phyloP scores from a whole-genome alignment of 2,329 filamentous ascomycete species.

The Magnaporthiopsis rhizophila region DNA sequence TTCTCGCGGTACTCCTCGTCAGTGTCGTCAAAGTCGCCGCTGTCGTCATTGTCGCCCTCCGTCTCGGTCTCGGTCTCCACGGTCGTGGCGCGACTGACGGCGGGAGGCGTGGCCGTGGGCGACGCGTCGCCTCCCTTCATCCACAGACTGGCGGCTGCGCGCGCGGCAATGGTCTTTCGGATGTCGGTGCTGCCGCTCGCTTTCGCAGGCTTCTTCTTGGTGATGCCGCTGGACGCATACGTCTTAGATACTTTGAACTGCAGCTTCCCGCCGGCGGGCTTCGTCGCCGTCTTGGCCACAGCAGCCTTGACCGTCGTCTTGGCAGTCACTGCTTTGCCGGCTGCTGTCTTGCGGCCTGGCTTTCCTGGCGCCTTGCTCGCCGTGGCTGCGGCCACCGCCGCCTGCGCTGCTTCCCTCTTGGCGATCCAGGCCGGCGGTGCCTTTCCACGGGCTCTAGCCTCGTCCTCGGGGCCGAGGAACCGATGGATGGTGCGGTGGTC shows the following conservation, averaged over 20 bases:
- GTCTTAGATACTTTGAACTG: slow-evolving; percentile 1
- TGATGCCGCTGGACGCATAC: neutral
- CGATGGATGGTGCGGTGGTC: slow-evolving; percentile 86
- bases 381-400: neutral
- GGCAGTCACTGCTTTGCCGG: neutral
- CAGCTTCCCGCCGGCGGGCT: neutral
- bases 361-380: neutral
- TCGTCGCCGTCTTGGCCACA: neutral
- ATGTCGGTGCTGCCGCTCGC: neutral
- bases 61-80: neutral
- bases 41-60: neutral
- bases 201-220: neutral
- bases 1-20: neutral
- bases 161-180: neutral
- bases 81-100: neutral
- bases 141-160: neutral
- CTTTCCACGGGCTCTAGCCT: slow-evolving; percentile 44
- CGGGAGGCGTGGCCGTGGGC: neutral
- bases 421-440: slow-evolving; percentile 10
- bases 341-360: neutral
- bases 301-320: neutral
- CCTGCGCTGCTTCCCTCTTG: neutral
- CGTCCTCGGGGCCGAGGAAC: slow-evolving; percentile 66
- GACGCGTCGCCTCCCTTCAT: neutral
- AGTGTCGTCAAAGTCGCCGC: neutral